Conservation (phyloP, 768 basidiomycete species). For the Suillus ampliporus region DNA sequence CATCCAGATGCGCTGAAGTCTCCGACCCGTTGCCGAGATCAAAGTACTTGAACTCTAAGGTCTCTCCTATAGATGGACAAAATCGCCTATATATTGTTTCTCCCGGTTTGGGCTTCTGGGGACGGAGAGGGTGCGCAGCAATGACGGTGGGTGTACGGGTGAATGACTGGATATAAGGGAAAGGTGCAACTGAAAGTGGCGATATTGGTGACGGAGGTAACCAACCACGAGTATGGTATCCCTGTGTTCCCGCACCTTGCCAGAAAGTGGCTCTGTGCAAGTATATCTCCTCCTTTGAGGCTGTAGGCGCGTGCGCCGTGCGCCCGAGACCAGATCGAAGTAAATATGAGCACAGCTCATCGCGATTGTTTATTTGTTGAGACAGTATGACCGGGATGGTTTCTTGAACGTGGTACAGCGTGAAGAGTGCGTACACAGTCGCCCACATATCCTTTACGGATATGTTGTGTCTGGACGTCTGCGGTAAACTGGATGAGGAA, state of each 20-base stretch:
- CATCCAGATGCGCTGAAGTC: conserved; percentile 42
- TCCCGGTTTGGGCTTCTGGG: conserved; percentile 49
- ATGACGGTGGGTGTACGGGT: conserved; percentile 53
- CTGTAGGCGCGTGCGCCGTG: conserved; percentile 21
- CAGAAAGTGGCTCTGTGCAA: conserved; percentile 51
- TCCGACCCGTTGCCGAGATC: conserved; percentile 24
- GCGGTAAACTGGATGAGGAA: neutral
- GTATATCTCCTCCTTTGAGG: conserved; percentile 37
- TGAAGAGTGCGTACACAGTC: conserved; percentile 48
- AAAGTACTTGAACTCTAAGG: conserved; percentile 36
- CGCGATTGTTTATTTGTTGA: conserved; percentile 31
- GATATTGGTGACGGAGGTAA: conserved; percentile 35
- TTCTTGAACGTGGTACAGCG: conserved; percentile 44
- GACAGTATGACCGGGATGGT: conserved; percentile 46
- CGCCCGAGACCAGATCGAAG: conserved; percentile 43
- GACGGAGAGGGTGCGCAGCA: conserved; percentile 56
- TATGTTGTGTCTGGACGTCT: conserved; percentile 14
- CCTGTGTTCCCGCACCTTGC: conserved; percentile 52
- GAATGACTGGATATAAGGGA: conserved; percentile 47
- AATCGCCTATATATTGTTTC: conserved; percentile 46
- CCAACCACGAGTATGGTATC: conserved; percentile 39
- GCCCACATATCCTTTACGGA: conserved; percentile 46
- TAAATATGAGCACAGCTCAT: conserved; percentile 45
- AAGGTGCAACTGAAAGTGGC: conserved; percentile 32
- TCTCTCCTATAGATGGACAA: conserved; percentile 40